Percentiles rank a stretch among this genome's conserved stretches.
Conservation (phyloP, 2,329 filamentous ascomycete genomes). For the Cercospora citrullina region DNA sequence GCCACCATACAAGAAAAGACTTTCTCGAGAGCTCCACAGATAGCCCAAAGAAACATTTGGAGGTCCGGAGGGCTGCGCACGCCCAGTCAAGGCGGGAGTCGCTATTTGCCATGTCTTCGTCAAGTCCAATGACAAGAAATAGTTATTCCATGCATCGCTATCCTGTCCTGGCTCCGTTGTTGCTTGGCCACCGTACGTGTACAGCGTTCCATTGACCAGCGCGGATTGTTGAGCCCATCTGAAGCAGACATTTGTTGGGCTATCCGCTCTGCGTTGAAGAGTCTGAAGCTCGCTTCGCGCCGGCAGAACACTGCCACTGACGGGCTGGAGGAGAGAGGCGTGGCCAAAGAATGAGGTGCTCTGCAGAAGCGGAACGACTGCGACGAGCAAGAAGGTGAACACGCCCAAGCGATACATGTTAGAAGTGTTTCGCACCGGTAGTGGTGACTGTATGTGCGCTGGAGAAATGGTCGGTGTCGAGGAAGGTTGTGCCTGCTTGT, state of each 20-base stretch:
- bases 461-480: constrained; percentile 6
- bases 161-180: constrained; percentile 59
- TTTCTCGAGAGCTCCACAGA: constrained; percentile 71
- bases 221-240: constrained; percentile 68
- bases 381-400: constrained; percentile 31
- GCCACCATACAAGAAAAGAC: constrained; percentile 72
- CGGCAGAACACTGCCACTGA: constrained; percentile 35
- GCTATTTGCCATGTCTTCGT: constrained; percentile 70
- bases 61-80: constrained; percentile 66
- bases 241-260: constrained; percentile 59
- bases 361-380: constrained; percentile 34
- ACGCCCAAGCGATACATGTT: constrained; percentile 34
- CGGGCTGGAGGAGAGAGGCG: constrained; percentile 33
- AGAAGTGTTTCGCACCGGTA: constrained; percentile 25
- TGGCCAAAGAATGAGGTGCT: constrained; percentile 28
- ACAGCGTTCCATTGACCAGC: constrained; percentile 71
- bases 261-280: constrained; percentile 36
- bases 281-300: constrained; percentile 19
- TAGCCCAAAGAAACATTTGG: constrained; percentile 72
- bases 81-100: constrained; percentile 62
- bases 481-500: not conserved
- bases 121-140: constrained; percentile 71
- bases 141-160: constrained; percentile 70
- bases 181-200: constrained; percentile 72
- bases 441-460: constrained; percentile 23